phyloP scores from a whole-genome alignment of 2,329 filamentous ascomycete genomes.

The Ophiocordyceps camponoti-saundersi region DNA sequence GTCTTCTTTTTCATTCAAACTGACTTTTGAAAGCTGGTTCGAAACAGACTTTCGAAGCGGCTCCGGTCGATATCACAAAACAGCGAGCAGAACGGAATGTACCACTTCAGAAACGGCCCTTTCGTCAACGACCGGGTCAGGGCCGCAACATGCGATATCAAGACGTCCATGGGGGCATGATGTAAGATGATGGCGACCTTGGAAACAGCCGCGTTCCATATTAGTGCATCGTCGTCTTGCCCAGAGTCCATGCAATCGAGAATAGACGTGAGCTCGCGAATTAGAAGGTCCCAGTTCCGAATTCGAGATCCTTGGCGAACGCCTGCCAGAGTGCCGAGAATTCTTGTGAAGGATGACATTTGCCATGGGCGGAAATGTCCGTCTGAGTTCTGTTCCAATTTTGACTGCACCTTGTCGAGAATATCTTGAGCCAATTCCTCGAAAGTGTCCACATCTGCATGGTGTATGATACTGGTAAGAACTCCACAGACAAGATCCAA shows the following conservation, averaged over 20 bases:
- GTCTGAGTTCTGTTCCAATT: conserved; percentile 14
- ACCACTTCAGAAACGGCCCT: conserved; percentile 51
- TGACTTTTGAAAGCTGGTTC: conserved; percentile 67
- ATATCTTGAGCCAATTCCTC: conserved; percentile 47
- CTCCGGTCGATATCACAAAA: conserved; percentile 57
- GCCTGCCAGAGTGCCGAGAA: conserved; percentile 54
- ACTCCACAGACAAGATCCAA: conserved; percentile 56
- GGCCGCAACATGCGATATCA: conserved; percentile 52
- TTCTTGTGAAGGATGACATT: conserved; percentile 30
- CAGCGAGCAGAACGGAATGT: conserved; percentile 72
- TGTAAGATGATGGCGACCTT: conserved; percentile 53
- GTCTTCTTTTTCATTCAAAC: conserved; percentile 3
- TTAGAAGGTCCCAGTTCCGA: conserved; percentile 49
- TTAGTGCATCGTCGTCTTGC: conserved; percentile 11
- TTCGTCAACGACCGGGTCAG: conserved; percentile 49
- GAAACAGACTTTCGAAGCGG: conserved; percentile 62
- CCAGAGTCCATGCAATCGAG: conserved; percentile 24
- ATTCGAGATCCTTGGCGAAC: conserved; percentile 71
- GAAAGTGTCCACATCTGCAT: conserved; percentile 61
- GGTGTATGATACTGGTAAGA: conserved; percentile 67
- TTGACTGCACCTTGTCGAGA: conserved; percentile 26
- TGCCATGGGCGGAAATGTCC: conserved; percentile 12
- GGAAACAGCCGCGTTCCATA: conserved; percentile 43
- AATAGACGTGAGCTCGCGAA: conserved; percentile 36
- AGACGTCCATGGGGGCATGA: conserved; percentile 59